Conservation (phyloP, 2,329 filamentous ascomycete genomes). For the Arachnomyces sp. region DNA sequence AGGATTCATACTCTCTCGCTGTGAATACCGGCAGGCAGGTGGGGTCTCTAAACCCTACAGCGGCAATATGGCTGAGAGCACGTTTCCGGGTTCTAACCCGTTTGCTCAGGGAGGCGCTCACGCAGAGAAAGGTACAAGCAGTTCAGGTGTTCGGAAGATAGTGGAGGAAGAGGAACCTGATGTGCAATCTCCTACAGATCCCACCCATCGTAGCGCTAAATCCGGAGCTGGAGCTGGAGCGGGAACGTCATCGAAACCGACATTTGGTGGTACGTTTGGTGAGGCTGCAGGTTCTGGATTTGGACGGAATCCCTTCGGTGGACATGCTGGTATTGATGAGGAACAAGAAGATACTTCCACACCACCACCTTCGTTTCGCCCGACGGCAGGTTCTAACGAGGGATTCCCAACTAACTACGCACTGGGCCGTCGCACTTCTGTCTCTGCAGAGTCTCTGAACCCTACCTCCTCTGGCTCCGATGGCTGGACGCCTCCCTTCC, state of each 20-base stretch:
- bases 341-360: conserved; percentile 17
- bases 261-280: conserved; percentile 35
- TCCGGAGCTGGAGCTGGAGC: conserved; percentile 14
- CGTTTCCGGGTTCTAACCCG: conserved; percentile 74
- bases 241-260: conserved; percentile 2
- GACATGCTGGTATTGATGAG: conserved; percentile 10
- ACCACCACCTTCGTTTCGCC: conserved; percentile 19
- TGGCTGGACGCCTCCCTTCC: conserved; percentile 82
- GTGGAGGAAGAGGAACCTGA: conserved; percentile 78
- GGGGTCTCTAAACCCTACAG: conserved; percentile 10
- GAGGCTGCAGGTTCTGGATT: conserved; percentile 22
- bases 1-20: conserved; percentile 41
- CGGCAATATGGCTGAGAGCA: conserved; percentile 61
- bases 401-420: conserved; percentile 82
- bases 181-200: conserved; percentile 66
- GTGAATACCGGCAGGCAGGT: background rate
- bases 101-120: conserved; percentile 66
- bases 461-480: conserved; percentile 75
- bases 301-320: conserved; percentile 26
- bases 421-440: conserved; percentile 84
- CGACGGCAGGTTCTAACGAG: conserved; percentile 19
- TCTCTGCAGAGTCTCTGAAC: conserved; percentile 93
- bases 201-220: conserved; percentile 46
- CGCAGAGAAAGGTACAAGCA: conserved; percentile 23
- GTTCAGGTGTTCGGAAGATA: conserved; percentile 50